phyloP scores from a whole-genome alignment of 139 green algal genomes.

The Tetradesmus obliquus region DNA sequence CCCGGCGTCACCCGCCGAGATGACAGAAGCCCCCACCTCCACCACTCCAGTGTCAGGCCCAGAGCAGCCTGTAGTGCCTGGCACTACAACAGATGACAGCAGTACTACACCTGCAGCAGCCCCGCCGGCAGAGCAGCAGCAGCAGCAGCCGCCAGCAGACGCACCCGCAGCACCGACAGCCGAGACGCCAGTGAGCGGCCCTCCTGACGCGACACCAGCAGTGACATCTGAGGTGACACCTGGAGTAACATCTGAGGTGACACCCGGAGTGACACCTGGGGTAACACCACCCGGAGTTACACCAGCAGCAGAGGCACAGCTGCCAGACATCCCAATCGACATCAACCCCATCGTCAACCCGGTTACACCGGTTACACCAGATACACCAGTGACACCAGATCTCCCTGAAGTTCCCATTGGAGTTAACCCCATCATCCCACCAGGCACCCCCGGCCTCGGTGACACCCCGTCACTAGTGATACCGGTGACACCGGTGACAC shows the following conservation, averaged over 20 bases:
- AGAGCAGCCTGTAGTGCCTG: background rate
- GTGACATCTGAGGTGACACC: background rate
- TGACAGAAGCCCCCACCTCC: background rate
- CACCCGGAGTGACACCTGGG: background rate
- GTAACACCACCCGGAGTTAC: background rate
- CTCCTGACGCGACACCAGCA: background rate
- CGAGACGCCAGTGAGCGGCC: background rate
- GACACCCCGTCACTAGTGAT: background rate
- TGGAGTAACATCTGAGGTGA: background rate
- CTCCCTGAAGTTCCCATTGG: background rate
- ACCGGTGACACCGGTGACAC: background rate
- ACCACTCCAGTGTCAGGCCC: background rate
- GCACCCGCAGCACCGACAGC: background rate
- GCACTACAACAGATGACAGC: background rate
- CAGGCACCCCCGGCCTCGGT: background rate
- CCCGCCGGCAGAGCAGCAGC: background rate
- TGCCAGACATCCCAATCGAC: background rate
- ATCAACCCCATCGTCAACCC: background rate
- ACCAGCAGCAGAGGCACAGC: background rate
- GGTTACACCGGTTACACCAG: background rate
- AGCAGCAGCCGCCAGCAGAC: background rate
- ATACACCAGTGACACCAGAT: background rate
- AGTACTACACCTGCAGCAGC: background rate
- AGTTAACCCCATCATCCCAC: background rate
- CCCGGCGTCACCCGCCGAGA: background rate